These are phyloP conservation scores for Batkoa obscura DNA, from an alignment of 371 early-diverging fungal genomes.

Conservation along the genomic window DNA sequence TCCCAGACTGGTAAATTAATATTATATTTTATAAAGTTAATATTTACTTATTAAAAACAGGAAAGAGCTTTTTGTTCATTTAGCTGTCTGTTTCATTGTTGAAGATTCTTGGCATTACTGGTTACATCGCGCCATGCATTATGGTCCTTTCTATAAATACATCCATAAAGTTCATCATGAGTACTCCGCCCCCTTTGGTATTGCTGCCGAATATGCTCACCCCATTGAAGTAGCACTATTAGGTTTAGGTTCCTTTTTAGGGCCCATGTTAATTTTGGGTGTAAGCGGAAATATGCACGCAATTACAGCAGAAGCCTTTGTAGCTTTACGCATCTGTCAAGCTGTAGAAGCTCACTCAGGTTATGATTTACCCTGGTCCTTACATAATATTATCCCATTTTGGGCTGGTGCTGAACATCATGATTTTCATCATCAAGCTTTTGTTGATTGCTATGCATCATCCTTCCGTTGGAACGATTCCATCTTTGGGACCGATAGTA, in stretches of 20 bases:
- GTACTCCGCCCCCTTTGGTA: conserved; percentile 76
- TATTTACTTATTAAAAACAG: no score
- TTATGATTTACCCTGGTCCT: conserved; percentile 85
- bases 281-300: conserved; percentile 43
- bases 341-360: conserved; percentile 87
- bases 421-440: conserved; percentile 67
- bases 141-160: conserved; percentile 64
- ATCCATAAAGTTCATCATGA: conserved; percentile 91
- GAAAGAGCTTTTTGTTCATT: not conserved
- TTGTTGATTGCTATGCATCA: conserved; percentile 60
- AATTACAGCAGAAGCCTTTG: conserved; percentile 61
- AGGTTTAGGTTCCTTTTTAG: conserved; percentile 53
- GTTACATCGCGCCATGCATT: conserved; percentile 72
- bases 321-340: conserved; percentile 51
- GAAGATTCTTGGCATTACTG: conserved; percentile 70
- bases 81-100: conserved; percentile 38
- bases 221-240: conserved; percentile 58
- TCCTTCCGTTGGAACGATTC: conserved; percentile 72
- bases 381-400: conserved; percentile 55
- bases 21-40: not conserved
- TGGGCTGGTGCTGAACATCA: conserved; percentile 70
- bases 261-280: conserved; percentile 41
- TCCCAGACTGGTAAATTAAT: conserved; percentile 52
- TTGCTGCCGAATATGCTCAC: conserved; percentile 72
- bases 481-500: conserved; percentile 55